These are phyloP conservation scores for Oropetium thomaeum DNA, from an alignment of 176 grass and related monocot genomes.

Conservation along the genomic window DNA sequence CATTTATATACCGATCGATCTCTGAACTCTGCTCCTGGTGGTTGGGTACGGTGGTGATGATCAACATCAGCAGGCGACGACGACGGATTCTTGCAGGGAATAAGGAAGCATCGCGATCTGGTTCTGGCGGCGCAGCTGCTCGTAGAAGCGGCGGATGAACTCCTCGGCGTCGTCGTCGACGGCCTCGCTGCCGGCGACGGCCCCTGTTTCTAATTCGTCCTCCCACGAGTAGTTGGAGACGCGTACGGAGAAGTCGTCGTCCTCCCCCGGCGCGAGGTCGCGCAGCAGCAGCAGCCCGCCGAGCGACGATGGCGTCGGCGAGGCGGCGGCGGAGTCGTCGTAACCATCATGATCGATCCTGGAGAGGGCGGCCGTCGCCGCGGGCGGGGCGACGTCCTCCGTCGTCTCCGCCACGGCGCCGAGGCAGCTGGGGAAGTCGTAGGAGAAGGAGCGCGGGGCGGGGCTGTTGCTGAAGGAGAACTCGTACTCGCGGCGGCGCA, in stretches of 20 bases:
- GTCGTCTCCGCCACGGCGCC: constrained; percentile 36
- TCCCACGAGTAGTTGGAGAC: constrained; percentile 61
- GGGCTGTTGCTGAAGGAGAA: constrained; percentile 90
- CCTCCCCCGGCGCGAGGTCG: constrained; percentile 51
- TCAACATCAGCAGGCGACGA: too few species aligned
- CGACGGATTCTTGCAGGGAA: constrained; percentile 37
- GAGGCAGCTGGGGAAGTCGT: constrained; percentile 80
- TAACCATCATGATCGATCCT: constrained; percentile 71
- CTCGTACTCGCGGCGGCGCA: constrained; percentile 61
- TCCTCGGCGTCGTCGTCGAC: constrained; percentile 89
- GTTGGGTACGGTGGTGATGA: background rate
- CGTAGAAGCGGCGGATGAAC: constrained; percentile 91
- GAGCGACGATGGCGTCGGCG: constrained; percentile 31
- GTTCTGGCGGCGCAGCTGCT: constrained; percentile 75
- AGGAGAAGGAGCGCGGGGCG: constrained; percentile 34
- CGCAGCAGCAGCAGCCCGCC: background rate
- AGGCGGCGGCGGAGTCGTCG: background rate
- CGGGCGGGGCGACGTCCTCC: background rate
- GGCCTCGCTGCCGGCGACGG: background rate
- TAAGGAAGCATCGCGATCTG: constrained; percentile 50
- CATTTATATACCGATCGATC: too few species aligned
- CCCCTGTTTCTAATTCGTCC: too few species aligned
- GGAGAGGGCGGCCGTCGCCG: background rate
- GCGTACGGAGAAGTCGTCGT: constrained; percentile 45
- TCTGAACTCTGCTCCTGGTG: too few species aligned